phyloP scores from a whole-genome alignment of 768 basidiomycete species.

The Tremella mesenterica region DNA sequence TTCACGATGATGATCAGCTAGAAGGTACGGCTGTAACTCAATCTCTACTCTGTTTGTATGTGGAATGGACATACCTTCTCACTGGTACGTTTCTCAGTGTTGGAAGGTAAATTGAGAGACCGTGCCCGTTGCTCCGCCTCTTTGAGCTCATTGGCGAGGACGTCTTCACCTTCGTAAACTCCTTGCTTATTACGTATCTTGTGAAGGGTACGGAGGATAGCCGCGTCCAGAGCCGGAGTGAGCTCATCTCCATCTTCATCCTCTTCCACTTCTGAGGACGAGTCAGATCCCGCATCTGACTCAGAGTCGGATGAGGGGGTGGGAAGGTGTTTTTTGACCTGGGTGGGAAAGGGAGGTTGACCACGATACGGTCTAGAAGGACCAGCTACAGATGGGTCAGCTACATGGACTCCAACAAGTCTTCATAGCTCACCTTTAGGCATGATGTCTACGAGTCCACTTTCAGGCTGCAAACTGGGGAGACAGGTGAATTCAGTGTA shows the following conservation, averaged over 20 bases:
- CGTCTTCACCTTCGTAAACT: constrained; percentile 66
- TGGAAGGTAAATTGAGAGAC: constrained; percentile 8
- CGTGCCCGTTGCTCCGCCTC: constrained; percentile 23
- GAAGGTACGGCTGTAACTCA: constrained; percentile 34
- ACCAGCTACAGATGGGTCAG: background rate
- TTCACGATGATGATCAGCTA: constrained; percentile 46
- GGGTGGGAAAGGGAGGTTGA: too few species aligned
- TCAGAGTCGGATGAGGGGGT: constrained; percentile 39
- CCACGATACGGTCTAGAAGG: too few species aligned
- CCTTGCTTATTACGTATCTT: constrained; percentile 69
- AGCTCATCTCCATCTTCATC: constrained; percentile 93
- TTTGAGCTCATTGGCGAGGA: constrained; percentile 54
- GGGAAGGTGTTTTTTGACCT: background rate
- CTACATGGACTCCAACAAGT: too few species aligned
- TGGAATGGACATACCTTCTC: constrained; percentile 17
- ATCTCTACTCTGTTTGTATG: background rate
- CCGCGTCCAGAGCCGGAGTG: constrained; percentile 85
- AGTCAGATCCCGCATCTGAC: constrained; percentile 50
- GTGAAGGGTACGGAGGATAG: constrained; percentile 81
- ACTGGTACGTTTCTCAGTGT: background rate
- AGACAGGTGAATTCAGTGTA: too few species aligned
- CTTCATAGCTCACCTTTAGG: background rate
- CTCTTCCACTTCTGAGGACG: constrained; percentile 57
- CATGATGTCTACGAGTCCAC: too few species aligned
- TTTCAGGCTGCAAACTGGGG: too few species aligned